Evolutionary conservation across 2,329 filamentous ascomycete genomes (phyloP).

Genomic region (Clonostachys sp.): DNA sequence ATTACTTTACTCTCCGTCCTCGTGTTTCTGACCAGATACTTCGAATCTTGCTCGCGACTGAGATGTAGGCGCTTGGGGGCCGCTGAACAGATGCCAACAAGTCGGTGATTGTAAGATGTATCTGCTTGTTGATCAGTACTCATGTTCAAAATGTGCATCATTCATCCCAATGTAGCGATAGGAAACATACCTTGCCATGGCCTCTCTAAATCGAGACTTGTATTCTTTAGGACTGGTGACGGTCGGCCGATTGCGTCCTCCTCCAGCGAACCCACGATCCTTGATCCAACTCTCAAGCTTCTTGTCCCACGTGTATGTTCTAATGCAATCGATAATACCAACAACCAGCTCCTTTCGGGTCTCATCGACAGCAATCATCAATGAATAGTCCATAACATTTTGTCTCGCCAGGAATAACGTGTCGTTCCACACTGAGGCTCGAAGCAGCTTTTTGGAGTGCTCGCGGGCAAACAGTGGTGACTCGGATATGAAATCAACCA

Average conservation of each 20-base stretch:
- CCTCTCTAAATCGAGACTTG: conserved; percentile 90
- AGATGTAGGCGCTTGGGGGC: conserved; percentile 28
- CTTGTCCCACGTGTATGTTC: conserved; percentile 99
- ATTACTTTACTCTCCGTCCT: too few relatives aligned
- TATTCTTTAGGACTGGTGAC: conserved; percentile 98
- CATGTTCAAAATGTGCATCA: not conserved
- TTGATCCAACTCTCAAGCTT: conserved; percentile 99
- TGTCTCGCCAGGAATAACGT: conserved; percentile 91
- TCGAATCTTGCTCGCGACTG: conserved; percentile 31
- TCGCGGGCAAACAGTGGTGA: conserved; percentile 92
- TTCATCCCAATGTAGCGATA: not conserved
- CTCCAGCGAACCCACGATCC: conserved; percentile 78
- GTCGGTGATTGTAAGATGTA: conserved; percentile 73
- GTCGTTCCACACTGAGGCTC: conserved; percentile 94
- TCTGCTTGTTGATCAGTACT: conserved; percentile 18
- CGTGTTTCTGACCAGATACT: conserved; percentile 10
- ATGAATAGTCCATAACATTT: conserved; percentile 98
- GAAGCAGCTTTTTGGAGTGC: conserved; percentile 89
- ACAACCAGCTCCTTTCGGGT: conserved; percentile 85
- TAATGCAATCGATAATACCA: conserved; percentile 96
- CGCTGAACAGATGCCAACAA: conserved; percentile 68
- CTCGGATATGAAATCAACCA: conserved; percentile 99
- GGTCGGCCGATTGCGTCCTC: conserved; percentile 79
- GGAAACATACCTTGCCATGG: conserved; percentile 79
- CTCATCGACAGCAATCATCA: conserved; percentile 98